Percentiles rank a stretch among this genome's conserved stretches.
Evolutionary conservation across 345 rosid species (phyloP).

Genomic region (Melaleuca quinquenervia): DNA sequence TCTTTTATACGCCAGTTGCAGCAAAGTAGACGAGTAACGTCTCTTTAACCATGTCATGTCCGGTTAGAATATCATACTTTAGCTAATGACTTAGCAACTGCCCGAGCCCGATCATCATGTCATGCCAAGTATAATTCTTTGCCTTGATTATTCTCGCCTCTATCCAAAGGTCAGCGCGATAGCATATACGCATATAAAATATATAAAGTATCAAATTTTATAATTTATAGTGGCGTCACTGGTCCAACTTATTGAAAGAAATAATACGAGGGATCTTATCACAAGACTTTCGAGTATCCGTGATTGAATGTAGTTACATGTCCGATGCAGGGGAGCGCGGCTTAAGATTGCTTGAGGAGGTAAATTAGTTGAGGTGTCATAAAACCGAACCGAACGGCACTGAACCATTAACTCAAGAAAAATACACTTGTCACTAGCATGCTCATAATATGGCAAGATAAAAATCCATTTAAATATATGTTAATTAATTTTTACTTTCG

Average conservation of each 20-base stretch:
- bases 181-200: too few relatives aligned
- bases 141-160: background rate
- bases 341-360: accelerated
- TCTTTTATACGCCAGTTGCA: background rate
- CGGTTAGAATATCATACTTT: background rate
- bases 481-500: too few relatives aligned
- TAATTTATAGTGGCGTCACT: too few relatives aligned
- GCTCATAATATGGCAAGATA: background rate
- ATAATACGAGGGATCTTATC: background rate
- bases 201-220: too few relatives aligned
- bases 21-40: background rate
- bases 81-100: background rate
- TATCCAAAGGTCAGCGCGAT: background rate
- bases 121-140: background rate
- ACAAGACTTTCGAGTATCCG: accelerated
- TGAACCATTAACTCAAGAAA: background rate
- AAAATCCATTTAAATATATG: background rate
- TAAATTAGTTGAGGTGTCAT: accelerated
- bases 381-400: background rate
- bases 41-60: background rate
- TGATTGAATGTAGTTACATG: background rate
- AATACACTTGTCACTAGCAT: background rate
- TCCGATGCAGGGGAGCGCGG: background rate
- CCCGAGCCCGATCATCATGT: background rate
- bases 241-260: background rate